Base-by-base conservation (phyloP, 257 asterid species). In the Linaria vulgaris region DNA sequence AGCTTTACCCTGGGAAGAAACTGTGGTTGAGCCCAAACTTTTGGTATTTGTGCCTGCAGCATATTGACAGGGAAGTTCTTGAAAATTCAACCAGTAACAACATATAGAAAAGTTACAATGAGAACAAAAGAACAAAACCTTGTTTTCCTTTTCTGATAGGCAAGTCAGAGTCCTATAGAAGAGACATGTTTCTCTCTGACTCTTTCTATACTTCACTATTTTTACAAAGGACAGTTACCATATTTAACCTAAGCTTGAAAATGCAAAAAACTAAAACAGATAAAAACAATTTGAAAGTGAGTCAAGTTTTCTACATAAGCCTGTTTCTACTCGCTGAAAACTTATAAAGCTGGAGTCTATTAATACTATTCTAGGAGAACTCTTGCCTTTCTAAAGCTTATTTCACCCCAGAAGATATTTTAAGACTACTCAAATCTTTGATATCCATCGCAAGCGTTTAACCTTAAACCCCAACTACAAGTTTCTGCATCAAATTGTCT, bases 1-100 rank as follows among this genome's bases (percentile, higher is more conserved):
- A 63, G 13, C 71, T 59, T 83, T 80, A 53, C 24, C 74, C 79
- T 76, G 85, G 25, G 77, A 46, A 64, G 85, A 68, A 68, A 79
- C 57, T 43, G 76, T 66, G 44, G 74, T 61, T 58, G 82, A 53
- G 43, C 75, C 54, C 67, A 53, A 60, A 49, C 80, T 83, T 82
- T 86, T 85, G 17, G 64, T 62, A 63, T 76, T 83, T 48, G 64
- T 25, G 67, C 72, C 65, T 59, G 76, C 66, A 23, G 68, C 72
- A 58, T 69, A 76, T 64, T 80, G 82, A 51, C 70, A 83, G 74
- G 67, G 37, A 68, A 78, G 62, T n/a, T 53, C 52, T 49, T 22
- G 20, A 59, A 31, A 60, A 57, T 30, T 31, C 30, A 70, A 56
- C 53, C 38, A 61, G 64, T 47, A 22, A 30, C 48, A 31, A 27